Evolutionary conservation across 169 alveolate species (phyloP).

Genomic region (Sarcocystis neurona): DNA sequence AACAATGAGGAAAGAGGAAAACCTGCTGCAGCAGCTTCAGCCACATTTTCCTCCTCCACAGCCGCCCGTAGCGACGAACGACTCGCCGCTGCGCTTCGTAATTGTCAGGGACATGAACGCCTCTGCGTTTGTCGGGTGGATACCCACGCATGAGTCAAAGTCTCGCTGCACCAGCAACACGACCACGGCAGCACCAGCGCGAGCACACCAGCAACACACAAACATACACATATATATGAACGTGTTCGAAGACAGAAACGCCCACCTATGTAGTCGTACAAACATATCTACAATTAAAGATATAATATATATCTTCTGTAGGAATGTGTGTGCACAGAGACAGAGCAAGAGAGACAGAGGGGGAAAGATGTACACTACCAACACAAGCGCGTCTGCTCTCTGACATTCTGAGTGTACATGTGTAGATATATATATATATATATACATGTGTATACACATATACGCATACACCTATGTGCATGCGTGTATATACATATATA

Average conservation of each 20-base stretch:
- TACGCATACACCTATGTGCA: neutral
- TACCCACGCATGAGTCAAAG: constrained; percentile 89
- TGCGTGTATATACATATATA: neutral
- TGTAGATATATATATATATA: too few relatives aligned
- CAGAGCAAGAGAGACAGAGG: neutral
- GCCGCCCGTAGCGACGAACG: constrained; percentile 90
- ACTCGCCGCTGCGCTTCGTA: constrained; percentile 86
- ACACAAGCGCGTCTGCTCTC: neutral
- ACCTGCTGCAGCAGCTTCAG: too few relatives aligned
- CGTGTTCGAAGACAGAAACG: neutral
- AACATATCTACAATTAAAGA: neutral
- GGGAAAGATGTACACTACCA: neutral
- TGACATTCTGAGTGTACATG: neutral
- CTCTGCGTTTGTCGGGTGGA: constrained; percentile 98
- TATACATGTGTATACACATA: neutral
- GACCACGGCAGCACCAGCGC: neutral
- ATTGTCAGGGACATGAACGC: constrained; percentile 81
- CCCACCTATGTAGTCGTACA: neutral
- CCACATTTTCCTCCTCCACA: constrained; percentile 96
- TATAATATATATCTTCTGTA: neutral
- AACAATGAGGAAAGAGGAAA: too few relatives aligned
- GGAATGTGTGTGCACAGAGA: too few relatives aligned
- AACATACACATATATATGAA: neutral
- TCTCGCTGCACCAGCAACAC: constrained; percentile 68
- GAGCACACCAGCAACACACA: neutral